phyloP scores from a whole-genome alignment of 305 asterid species.

The Solanum hybrid region DNA sequence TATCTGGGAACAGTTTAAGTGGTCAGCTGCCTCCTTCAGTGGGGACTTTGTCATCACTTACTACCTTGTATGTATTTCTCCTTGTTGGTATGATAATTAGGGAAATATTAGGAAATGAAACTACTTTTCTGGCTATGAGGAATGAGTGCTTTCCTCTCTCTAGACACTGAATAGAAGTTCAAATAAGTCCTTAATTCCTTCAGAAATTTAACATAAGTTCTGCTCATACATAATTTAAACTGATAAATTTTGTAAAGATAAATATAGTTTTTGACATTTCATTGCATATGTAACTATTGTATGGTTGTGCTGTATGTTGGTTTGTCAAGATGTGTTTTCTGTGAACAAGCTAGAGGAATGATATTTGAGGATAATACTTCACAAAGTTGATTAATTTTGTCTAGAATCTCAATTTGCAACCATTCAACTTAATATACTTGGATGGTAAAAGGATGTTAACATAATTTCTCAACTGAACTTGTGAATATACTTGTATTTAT shows the following conservation, averaged over 20 bases:
- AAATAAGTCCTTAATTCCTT: background rate
- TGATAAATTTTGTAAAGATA: background rate
- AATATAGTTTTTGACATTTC: background rate
- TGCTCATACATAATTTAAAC: background rate
- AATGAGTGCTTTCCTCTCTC: background rate
- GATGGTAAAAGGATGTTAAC: background rate
- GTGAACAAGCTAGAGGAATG: background rate
- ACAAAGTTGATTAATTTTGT: background rate
- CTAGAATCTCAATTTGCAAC: background rate
- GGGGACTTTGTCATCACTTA: conserved; percentile 52
- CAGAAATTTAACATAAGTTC: background rate
- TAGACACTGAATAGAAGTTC: background rate
- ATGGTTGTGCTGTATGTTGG: background rate
- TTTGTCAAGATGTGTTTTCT: background rate
- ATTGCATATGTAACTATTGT: background rate
- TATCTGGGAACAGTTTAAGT: conserved; percentile 64
- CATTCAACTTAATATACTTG: background rate
- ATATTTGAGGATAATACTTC: background rate
- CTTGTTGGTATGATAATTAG: background rate
- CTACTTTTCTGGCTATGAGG: background rate
- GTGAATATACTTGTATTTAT: background rate
- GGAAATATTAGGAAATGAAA: background rate
- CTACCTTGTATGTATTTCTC: conserved; percentile 52
- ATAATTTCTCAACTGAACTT: background rate
- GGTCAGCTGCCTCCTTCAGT: conserved; percentile 78